These are phyloP conservation scores for Quaeritorhiza haematococci DNA, from an alignment of 371 early-diverging fungal species.

Conservation along the genomic window DNA sequence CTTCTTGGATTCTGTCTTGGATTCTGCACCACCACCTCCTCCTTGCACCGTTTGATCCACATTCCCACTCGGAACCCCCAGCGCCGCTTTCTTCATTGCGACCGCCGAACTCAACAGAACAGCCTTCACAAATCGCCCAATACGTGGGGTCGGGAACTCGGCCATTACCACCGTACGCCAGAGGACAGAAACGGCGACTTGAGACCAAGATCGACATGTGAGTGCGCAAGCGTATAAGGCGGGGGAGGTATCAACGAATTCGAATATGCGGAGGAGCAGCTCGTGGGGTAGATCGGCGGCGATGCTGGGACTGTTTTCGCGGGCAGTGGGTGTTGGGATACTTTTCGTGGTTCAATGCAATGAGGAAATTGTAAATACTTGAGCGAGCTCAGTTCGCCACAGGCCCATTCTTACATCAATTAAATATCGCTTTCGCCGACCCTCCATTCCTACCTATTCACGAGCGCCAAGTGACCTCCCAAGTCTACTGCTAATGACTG, in stretches of 20 bases:
- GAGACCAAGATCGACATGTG: constrained; percentile 9
- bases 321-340: too few relatives aligned
- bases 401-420: too few relatives aligned
- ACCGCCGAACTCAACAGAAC: constrained; percentile 10
- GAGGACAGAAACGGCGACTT: constrained; percentile 9
- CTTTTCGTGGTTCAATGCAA: too few relatives aligned
- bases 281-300: constrained; percentile 19
- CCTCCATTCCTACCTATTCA: too few relatives aligned
- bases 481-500: too few relatives aligned
- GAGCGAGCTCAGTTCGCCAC: too few relatives aligned
- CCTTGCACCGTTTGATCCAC: constrained; percentile 1
- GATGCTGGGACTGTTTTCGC: too few relatives aligned
- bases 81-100: background rate
- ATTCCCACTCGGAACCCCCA: background rate
- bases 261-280: constrained; percentile 13
- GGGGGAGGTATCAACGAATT: constrained; percentile 3
- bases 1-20: background rate
- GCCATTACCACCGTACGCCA: constrained; percentile 11
- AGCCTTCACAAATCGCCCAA: constrained; percentile 12
- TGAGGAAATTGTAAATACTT: too few relatives aligned
- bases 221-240: constrained; percentile 8
- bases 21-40: constrained; percentile 3
- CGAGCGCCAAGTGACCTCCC: too few relatives aligned
- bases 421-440: too few relatives aligned
- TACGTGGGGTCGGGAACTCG: constrained; percentile 1